Evolutionary conservation across 371 early-diverging fungal species (phyloP), one percentile per base, ranked within the genome.

Genomic region (Mucor plumbeus): DNA sequence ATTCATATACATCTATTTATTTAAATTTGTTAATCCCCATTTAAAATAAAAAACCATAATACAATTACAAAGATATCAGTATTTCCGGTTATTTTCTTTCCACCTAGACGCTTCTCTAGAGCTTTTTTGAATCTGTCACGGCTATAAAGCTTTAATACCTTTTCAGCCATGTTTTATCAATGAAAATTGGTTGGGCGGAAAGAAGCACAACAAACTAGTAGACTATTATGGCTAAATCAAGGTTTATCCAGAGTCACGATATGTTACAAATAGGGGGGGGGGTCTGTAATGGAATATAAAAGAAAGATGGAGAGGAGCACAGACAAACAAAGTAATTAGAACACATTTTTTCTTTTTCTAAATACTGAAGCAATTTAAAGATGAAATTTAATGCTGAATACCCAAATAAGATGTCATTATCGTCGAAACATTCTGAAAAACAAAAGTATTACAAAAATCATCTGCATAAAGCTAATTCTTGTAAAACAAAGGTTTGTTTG

Each of bases 351-450:
- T 61, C 61, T 61, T 17, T 61, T 17, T 33, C 19, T 36, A 35
- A 33, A 41, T 31, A 19, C 47, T 47, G 17, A 2, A 3, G 26
- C 7, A 31, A 13, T 15, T 14, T 7, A 57, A 35, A 35, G 3
- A 61, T 61, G 61, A 61, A 61, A 17, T 61, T 35, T 19, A 61
- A 34, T 17, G 3, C 34, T 19, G 47, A 61, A 15, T 35, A 14
- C 17, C 26, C 31, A n/a, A 14, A 33, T 2, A 40, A 47, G 34
- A 61, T 36, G 31, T n/a, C 44, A n/a, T 61, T 47, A 14, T 34
- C 47, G 35, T 47, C 35, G 2, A 61, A 47, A 13, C 34, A 34
- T 47, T 0, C 61, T 5, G 0, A 8, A 14, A 47, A 61, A n/a
- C 5, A 35, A 8, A 33, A 31, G 1, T 15, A 15, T 26, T 34